Evolutionary conservation across 2,329 filamentous ascomycete genomes (phyloP).

Genomic region (Pseudogymnoascus sp.): DNA sequence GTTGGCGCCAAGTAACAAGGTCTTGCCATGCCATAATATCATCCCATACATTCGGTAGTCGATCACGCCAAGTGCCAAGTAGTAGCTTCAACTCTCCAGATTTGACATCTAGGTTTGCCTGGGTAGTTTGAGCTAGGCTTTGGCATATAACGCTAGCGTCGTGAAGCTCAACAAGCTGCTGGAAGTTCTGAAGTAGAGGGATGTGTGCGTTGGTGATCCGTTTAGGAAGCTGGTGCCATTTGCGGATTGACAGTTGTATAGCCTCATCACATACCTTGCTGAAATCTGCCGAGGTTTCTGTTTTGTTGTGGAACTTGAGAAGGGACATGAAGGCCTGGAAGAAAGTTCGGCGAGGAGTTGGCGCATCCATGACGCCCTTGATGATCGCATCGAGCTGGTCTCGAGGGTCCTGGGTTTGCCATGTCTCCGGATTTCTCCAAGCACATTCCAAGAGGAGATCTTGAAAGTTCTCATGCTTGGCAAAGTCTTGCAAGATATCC

Average conservation of each 20-base stretch:
- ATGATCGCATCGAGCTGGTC: slow-evolving; percentile 89
- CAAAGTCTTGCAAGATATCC: slow-evolving; percentile 95
- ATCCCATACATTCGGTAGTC: slow-evolving; percentile 96
- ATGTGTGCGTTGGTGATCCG: slow-evolving; percentile 93
- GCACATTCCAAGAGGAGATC: slow-evolving; percentile 91
- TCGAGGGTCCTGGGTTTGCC: slow-evolving; percentile 76
- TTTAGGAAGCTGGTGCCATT: slow-evolving; percentile 97
- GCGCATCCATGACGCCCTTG: slow-evolving; percentile 95
- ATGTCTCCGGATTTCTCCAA: slow-evolving; percentile 93
- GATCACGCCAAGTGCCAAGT: slow-evolving; percentile 88
- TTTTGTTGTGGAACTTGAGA: slow-evolving; percentile 86
- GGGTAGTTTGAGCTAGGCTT: slow-evolving; percentile 77
- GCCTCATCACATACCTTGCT: slow-evolving; percentile 89
- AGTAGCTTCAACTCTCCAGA: slow-evolving; percentile 92
- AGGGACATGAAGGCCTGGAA: slow-evolving; percentile 98
- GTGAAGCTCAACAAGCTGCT: slow-evolving; percentile 92
- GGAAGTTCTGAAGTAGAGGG: slow-evolving; percentile 91
- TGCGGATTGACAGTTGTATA: slow-evolving; percentile 91
- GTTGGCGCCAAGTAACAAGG: slow-evolving; percentile 97
- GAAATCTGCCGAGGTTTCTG: slow-evolving; percentile 73
- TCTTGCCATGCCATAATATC: slow-evolving; percentile 99
- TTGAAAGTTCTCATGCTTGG: slow-evolving; percentile 97
- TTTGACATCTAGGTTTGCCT: slow-evolving; percentile 81
- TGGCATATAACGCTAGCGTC: slow-evolving; percentile 95
- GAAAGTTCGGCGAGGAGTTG: slow-evolving; percentile 86